A percentile compares a stretch with the other conserved stretches of the same genome.
These are phyloP conservation scores for Neofusicoccum cordaticola DNA, from an alignment of 2,329 filamentous ascomycete species.

Conservation along the genomic window DNA sequence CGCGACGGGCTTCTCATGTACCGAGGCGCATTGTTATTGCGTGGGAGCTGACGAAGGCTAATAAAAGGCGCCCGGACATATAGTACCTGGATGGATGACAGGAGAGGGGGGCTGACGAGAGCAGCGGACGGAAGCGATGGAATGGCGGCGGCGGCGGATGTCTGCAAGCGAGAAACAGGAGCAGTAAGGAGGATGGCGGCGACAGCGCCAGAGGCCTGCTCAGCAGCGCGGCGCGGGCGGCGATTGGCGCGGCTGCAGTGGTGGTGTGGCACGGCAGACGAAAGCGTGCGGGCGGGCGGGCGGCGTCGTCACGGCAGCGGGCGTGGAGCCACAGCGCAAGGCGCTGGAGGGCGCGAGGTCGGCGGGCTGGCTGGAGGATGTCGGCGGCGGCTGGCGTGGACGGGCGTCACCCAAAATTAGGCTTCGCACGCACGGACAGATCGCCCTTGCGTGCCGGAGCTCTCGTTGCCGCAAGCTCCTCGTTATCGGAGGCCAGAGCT, in stretches of 20 bases:
- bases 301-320: background rate
- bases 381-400: background rate
- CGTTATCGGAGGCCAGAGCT: conserved; percentile 2
- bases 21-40: background rate
- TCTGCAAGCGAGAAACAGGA: background rate
- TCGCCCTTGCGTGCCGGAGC: conserved; percentile 6
- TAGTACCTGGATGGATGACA: background rate
- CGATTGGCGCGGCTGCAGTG: conserved; percentile 1
- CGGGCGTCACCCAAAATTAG: background rate
- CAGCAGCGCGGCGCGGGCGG: background rate
- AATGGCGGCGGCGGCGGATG: background rate
- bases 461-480: conserved; percentile 1
- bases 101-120: background rate
- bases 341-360: no score
- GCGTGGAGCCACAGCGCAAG: background rate
- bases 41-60: background rate
- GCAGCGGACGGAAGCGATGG: background rate
- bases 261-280: conserved; percentile 6
- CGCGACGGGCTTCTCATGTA: background rate
- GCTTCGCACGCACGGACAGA: background rate
- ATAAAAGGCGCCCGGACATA: background rate
- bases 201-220: background rate
- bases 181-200: background rate
- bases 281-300: background rate
- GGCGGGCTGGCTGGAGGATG: background rate